Percentiles rank a stretch among this genome's conserved stretches.
Conservation (phyloP, 148 eudicot genomes). For the Spergularia bocconei region DNA sequence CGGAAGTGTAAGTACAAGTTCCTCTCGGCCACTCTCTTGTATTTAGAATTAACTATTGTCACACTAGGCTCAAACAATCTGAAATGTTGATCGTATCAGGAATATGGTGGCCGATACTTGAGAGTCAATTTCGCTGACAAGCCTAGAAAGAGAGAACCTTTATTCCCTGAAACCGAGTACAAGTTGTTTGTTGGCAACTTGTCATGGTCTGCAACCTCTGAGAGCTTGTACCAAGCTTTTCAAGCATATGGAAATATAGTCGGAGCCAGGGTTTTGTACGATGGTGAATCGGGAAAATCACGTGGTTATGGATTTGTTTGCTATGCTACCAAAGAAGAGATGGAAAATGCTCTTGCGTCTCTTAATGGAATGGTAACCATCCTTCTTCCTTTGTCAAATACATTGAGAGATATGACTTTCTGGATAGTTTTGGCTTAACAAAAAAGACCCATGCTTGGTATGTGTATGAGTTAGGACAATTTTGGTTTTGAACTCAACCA, state of each 20-base stretch:
- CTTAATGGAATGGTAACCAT: constrained; percentile 73
- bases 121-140: constrained; percentile 87
- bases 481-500: no score
- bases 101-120: constrained; percentile 76
- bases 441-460: no score
- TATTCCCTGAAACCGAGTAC: constrained; percentile 87
- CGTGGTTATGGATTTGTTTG: constrained; percentile 90
- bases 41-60: background rate
- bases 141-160: constrained; percentile 64
- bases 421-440: no score
- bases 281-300: constrained; percentile 91
- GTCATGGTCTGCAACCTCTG: constrained; percentile 83
- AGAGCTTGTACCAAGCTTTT: constrained; percentile 60
- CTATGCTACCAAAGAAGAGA: constrained; percentile 51
- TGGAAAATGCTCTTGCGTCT: constrained; percentile 80
- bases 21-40: background rate
- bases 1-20: constrained; percentile 57
- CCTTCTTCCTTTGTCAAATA: background rate
- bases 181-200: constrained; percentile 88
- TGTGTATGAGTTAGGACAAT: no score
- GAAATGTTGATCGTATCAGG: constrained; percentile 37
- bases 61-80: background rate
- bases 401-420: no score
- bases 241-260: constrained; percentile 66
- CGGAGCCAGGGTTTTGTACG: constrained; percentile 81